These are phyloP conservation scores for Calonectria ilicicola DNA, from an alignment of 2,329 filamentous ascomycete species.

Conservation along the genomic window DNA sequence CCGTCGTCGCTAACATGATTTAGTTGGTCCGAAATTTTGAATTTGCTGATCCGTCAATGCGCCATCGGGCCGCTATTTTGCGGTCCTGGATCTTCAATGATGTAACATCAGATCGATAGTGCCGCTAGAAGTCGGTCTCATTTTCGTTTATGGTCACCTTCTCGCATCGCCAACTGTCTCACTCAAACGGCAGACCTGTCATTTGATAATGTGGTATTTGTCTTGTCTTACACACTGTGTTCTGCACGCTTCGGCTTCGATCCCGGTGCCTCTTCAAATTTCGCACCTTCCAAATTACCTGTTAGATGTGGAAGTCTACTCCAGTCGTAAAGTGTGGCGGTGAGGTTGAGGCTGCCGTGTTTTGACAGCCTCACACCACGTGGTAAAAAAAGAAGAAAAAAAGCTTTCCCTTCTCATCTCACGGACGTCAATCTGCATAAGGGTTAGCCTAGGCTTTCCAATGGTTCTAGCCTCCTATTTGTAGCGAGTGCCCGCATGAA, in stretches of 20 bases:
- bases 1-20: background rate
- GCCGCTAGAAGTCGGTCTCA: background rate
- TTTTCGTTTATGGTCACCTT: background rate
- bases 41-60: conserved; percentile 4
- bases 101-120: background rate
- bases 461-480: background rate
- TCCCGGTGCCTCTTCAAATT: background rate
- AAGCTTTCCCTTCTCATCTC: background rate
- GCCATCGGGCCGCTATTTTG: conserved; percentile 7
- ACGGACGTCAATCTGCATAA: background rate
- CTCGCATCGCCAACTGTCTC: background rate
- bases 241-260: background rate
- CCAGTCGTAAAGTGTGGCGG: too few relatives aligned
- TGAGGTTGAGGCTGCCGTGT: background rate
- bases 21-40: conserved; percentile 8
- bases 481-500: background rate
- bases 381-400: too few relatives aligned
- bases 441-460: background rate
- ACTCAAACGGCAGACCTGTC: background rate
- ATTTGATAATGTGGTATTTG: background rate
- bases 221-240: background rate
- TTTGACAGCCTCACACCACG: background rate
- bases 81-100: conserved; percentile 6
- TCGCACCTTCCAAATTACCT: too few relatives aligned
- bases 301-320: background rate